A percentile compares a stretch with the other conserved stretches of the same genome.
Evolutionary conservation across 371 early-diverging fungal species (phyloP).

Genomic region (Rhizopus stolonifer): DNA sequence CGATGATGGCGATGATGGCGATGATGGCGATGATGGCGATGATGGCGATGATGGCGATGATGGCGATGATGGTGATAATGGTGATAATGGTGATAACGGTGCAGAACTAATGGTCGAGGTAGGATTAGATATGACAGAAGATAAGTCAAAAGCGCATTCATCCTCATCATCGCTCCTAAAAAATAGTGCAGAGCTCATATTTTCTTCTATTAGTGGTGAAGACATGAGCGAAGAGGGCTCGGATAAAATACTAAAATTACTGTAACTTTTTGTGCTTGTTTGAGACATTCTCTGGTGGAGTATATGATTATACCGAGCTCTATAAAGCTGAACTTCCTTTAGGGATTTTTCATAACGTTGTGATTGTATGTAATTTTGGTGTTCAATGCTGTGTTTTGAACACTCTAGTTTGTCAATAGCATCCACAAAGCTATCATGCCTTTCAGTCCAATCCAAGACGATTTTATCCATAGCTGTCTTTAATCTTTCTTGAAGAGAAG

Average conservation of each 20-base stretch:
- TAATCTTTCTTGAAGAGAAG: constrained; percentile 9
- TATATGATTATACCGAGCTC: constrained; percentile 6
- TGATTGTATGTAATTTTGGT: constrained; percentile 8
- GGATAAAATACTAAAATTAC: neutral
- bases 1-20: too few species aligned
- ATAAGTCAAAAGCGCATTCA: constrained; percentile 10
- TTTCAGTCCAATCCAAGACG: constrained; percentile 12
- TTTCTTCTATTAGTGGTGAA: neutral
- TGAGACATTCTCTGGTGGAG: neutral
- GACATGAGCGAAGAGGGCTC: neutral
- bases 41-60: neutral
- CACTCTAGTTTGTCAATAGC: constrained; percentile 10
- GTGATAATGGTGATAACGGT: neutral
- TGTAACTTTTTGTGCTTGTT: neutral
- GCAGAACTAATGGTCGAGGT: constrained; percentile 4
- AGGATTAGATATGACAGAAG: neutral
- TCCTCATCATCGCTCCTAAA: neutral
- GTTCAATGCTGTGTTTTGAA: neutral
- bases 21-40: too few species aligned
- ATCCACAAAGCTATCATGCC: constrained; percentile 15
- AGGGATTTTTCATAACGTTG: constrained; percentile 12
- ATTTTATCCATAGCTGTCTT: constrained; percentile 11
- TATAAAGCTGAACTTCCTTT: constrained; percentile 14
- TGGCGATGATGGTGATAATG: neutral
- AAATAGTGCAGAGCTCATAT: neutral